Base-by-base conservation (phyloP, 192 early-diverging fungal species). In the Linnemannia zychae region DNA sequence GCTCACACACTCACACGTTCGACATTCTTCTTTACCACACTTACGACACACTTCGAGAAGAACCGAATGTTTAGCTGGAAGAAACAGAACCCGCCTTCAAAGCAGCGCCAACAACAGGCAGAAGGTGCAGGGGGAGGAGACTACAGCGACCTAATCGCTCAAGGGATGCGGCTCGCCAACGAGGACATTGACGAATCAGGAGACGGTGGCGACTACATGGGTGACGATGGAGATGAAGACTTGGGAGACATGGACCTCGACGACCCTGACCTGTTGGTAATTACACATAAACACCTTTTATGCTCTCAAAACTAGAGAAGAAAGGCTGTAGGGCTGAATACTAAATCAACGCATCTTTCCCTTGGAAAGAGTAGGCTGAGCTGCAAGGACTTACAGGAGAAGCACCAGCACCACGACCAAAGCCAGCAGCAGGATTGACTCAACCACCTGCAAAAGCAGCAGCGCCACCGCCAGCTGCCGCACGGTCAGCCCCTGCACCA, bases 201-300 rank as follows among this genome's bases (percentile, higher is more conserved):
- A 16, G 80, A 46, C 52, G 87, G 82, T 34, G 72, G 77, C 1
- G 78, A 87, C 22, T 60, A 79, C 63, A 53, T 75, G 37, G 71
- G 66, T 7, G 78, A 74, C 18, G 84, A 80, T n/a, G 69, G 75
- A 16, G 76, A 67, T 52, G 82, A 79, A 34, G 80, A 84, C 69
- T 48, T 87, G 4, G 88, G 70, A 20, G 91, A 88, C 48, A 75
- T 75, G 31, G 91, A 92, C 70, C 38, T 91, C 16, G 74, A 88
- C 69, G 88, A 92, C 79, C 90, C 91, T 24, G 91, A 91, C 15
- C 75, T 92, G 15, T 60, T 92, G 77, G 91, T 92, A 90, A 74
- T 22, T 16, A 44, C 33, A 66, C n/a, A 38, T 9, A 63, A 63
- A 44, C 40, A 44, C 28, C 13, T 63, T 12, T 31, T 31, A 13